Conservation (phyloP, 2,329 filamentous ascomycete genomes). For the Diaporthe ilicicola region DNA sequence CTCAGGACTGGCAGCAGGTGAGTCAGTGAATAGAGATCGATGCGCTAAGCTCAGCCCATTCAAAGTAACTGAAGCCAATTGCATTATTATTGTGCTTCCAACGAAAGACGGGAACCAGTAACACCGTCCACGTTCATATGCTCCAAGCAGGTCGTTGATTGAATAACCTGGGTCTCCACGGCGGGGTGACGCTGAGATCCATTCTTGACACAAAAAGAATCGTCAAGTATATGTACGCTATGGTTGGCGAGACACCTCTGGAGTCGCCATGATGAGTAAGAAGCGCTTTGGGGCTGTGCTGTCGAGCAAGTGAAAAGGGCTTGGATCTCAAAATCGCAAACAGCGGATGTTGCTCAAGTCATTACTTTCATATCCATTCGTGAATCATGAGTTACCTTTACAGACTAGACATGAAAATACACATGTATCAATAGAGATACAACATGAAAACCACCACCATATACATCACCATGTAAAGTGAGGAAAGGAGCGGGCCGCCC, state of each 20-base stretch:
- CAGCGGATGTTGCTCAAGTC: background rate
- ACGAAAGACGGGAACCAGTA: background rate
- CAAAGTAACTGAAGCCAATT: background rate
- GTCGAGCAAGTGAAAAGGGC: too few species aligned
- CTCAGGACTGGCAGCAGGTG: background rate
- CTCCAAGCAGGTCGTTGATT: background rate
- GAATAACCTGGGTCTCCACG: background rate
- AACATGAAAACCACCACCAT: background rate
- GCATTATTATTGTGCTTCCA: background rate
- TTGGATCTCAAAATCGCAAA: too few species aligned
- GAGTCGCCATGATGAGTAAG: background rate
- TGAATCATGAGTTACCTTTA: constrained; percentile 7
- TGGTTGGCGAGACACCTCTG: too few species aligned
- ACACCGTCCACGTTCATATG: background rate
- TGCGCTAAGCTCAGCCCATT: background rate
- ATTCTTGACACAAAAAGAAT: background rate
- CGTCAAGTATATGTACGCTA: too few species aligned
- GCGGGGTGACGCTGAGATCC: background rate
- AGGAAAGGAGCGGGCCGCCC: background rate
- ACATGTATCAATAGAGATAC: constrained; percentile 20
- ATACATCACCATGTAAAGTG: background rate
- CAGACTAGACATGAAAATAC: background rate
- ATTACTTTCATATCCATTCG: background rate
- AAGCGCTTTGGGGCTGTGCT: background rate
- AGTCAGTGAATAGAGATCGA: background rate